Base-by-base conservation (phyloP, 257 asterid genomes). In the Penstemon davidsonii region DNA sequence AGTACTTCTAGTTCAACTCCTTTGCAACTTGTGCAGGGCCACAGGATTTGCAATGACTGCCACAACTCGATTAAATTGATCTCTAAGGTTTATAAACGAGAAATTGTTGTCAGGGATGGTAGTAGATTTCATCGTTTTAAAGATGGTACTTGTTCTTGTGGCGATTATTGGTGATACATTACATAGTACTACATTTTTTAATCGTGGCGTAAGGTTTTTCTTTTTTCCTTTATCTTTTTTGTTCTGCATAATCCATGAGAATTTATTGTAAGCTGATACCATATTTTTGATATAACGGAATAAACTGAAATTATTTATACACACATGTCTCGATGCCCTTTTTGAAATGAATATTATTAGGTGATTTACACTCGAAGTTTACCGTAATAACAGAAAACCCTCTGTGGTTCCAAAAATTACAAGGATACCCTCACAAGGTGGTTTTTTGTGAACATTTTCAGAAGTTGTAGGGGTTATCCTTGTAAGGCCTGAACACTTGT, bases 91-190 rank as follows among this genome's bases (percentile, higher is more conserved):
- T 76, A 73, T 45, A 63, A 69, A 43, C 75, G 95, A 61, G 88
- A 85, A 75, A 84, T 88, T 70, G 85, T 85, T 71, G 25, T 84
- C 36, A 85, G 94, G 78, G 98, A 91, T 83, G 90, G 71, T 57
- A 85, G 98, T 76, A 85, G 96, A 75, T 91, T 88, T 82, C 96
- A 88, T 73, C 88, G 78, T 49, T 91, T 91, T 67, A 80, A 76
- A 71, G 84, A 73, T 53, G 89, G 92, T 5, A 73, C 68, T 44
- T 92, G 96, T 73, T 87, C 98, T 61, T 92, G 98, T 79, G 87
- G 90, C 69, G 96, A 92, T 84, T 89, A 85, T 79, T 91, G 97
- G 97, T 88, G 87, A 85, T 25, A 63, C 38, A 6, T 15, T 40
- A 25, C 19, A 40, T 64, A 59, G 45, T 71, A 61, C 60, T 57